These are phyloP conservation scores for Botrytis paeoniae DNA, from an alignment of 2,329 filamentous ascomycete species.

Conservation along the genomic window DNA sequence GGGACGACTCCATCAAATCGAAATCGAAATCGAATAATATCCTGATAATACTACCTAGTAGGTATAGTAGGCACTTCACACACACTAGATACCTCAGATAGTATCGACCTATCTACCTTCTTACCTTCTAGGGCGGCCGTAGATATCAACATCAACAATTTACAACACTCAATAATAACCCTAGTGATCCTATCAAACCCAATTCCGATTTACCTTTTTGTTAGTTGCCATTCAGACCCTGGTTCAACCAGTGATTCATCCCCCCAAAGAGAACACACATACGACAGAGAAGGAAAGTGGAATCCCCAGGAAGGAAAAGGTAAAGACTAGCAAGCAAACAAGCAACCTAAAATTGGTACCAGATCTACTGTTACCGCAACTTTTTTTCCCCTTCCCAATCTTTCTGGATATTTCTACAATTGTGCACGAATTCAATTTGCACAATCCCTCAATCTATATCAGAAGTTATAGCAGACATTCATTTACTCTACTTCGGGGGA, in stretches of 20 bases:
- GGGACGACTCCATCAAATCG: not conserved
- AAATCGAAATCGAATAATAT: not conserved
- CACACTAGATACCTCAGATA: not conserved
- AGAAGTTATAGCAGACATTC: not conserved
- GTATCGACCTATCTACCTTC: not conserved
- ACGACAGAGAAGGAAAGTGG: not conserved
- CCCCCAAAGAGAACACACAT: not conserved
- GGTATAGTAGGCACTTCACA: not conserved
- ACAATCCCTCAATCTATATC: not conserved
- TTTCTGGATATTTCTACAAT: slow-evolving; percentile 1
- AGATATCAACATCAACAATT: not conserved
- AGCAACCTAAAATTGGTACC: slow-evolving; percentile 1
- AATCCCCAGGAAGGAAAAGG: not conserved
- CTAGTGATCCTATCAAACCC: not conserved
- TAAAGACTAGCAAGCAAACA: not conserved
- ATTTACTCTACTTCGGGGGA: not conserved
- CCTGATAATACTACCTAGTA: not conserved
- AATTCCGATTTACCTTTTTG: not conserved
- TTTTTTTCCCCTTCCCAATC: not conserved
- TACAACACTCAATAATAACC: not conserved
- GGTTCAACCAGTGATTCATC: not conserved
- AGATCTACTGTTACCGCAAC: not conserved
- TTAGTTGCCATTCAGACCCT: not conserved
- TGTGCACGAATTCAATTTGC: not conserved
- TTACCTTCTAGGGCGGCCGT: not conserved